Conservation (phyloP, 495 filamentous ascomycete species). For the Penicillium lividum region DNA sequence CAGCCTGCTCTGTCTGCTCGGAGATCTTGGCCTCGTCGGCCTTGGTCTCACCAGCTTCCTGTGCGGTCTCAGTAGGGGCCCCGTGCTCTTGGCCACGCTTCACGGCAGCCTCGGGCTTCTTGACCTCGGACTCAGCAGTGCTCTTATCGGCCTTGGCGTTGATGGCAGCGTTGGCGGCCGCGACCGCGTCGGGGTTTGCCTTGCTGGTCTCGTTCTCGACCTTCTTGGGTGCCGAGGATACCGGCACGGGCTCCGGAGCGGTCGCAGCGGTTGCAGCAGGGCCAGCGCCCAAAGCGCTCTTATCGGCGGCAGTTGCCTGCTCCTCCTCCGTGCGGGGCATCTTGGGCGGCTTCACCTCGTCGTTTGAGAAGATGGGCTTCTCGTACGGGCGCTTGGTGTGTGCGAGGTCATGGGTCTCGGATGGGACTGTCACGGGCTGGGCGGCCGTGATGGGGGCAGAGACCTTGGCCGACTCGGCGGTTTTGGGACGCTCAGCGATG, state of each 20-base stretch:
- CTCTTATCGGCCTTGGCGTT: conserved; percentile 29
- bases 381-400: conserved; percentile 34
- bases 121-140: conserved; percentile 21
- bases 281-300: conserved; percentile 25
- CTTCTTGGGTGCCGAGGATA: conserved; percentile 15
- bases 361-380: conserved; percentile 34
- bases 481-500: conserved; percentile 37
- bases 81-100: conserved; percentile 27
- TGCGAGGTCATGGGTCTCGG: conserved; percentile 23
- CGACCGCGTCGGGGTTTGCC: conserved; percentile 27
- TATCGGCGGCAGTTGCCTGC: conserved; percentile 17
- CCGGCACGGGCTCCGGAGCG: conserved; percentile 24
- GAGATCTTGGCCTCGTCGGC: conserved; percentile 8
- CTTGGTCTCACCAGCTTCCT: conserved; percentile 16
- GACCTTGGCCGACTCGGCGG: conserved; percentile 18
- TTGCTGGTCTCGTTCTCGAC: conserved; percentile 10
- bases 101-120: conserved; percentile 30
- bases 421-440: conserved; percentile 14
- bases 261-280: conserved; percentile 30
- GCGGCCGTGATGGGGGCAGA: conserved; percentile 7
- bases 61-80: conserved; percentile 31
- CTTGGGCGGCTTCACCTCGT: conserved; percentile 33
- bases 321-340: conserved; percentile 36
- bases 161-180: conserved; percentile 28
- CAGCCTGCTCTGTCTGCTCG: conserved; percentile 13